Evolutionary conservation across 495 filamentous ascomycete species (phyloP), one percentile per base, ranked within the genome.

Genomic region (Neurospora tetraspora): DNA sequence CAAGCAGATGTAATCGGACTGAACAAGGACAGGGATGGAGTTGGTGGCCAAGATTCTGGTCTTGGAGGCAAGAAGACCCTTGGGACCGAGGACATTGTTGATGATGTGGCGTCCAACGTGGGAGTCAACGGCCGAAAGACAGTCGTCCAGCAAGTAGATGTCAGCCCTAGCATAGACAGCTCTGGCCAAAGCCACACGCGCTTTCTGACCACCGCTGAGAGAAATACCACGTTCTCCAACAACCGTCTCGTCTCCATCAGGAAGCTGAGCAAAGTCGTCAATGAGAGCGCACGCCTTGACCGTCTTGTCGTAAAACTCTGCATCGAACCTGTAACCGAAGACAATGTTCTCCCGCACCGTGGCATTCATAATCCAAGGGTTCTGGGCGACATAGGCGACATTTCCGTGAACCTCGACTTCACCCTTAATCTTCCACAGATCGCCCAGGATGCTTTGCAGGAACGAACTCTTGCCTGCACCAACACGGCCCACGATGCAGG

Each of bases 121-220:
- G 74, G 97, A 96, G 81, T 99, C 96, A 20, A 99, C 96, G 2
- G 96, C 96, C 34, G 95, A 98, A 23, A 99, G 85, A 72, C 92
- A 90, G 80, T 99, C 96, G 77, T 99, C 96, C 7, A 99, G 85
- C 14, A 99, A 83, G 76, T 98, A 99, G 72, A 99, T 89, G 82
- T 99, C 96, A n/a, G 96, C 93, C 74, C 96, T 89, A 71, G 96
- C 95, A 79, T 99, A 99, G 3, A 99, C 96, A 68, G 96, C 96
- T 78, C 96, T 87, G 16, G 96, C 96, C 70, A 99, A 86, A n/a
- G 94, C 96, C 76, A 99, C 85, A 18, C 96, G 90, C 71, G 96
- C 96, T 82, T 96, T 98, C 81, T 99, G 96, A 43, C 96, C 96
- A 72, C 96, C 96, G 69, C 95, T 98, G 42, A 99, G 87, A 6